Evolutionary conservation across 2,329 filamentous ascomycete genomes (phyloP), one percentile per base, ranked within the genome.

Genomic region (Aspergillus tanneri): DNA sequence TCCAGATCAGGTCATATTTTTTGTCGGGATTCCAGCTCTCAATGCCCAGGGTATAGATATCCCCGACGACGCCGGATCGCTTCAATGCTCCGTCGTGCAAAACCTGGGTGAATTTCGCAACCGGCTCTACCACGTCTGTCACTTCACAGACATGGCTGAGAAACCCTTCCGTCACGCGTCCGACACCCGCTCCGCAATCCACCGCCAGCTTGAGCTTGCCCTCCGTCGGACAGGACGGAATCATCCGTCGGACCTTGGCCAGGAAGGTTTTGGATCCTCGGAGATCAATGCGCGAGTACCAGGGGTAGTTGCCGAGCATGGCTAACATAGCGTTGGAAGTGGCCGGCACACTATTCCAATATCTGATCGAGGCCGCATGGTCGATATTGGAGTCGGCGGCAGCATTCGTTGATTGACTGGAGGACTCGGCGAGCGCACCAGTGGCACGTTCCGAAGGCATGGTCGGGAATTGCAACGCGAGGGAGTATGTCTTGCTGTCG

Each of bases 101-200:
- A 16, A 76, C 72, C 11, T 78, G 77, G 1, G 89, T 90, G 69
- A 96, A 95, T 64, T 90, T 90, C 58, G 77, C 74, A 16, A 96
- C 82, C 0, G 91, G 92, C 73, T 96, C 91, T 24, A 96, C 82
- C 18, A 95, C 77, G 65, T 96, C 91, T 5, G 96, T 85, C 2
- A 77, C 72, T 12, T 82, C 73, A n/a, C 86, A 84, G 1, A 92
- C 73, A 19, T 82, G 75, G 22, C 85, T 71, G n/a, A 96, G 75
- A 3, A 96, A 77, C 0, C 87, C 87, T 48, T 86, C 78, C 0
- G 90, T 95, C 50, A 96, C 81, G 34, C 92, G 78, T 0, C 91
- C 92, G 48, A 96, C 95, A 0, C 91, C 82, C 0, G 82, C 82
- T 16, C 82, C 82, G 55, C 80, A 83, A 61, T 85, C 82, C 11